Conservation (phyloP, 2,329 filamentous ascomycete species). For the Colletotrichum melonis region DNA sequence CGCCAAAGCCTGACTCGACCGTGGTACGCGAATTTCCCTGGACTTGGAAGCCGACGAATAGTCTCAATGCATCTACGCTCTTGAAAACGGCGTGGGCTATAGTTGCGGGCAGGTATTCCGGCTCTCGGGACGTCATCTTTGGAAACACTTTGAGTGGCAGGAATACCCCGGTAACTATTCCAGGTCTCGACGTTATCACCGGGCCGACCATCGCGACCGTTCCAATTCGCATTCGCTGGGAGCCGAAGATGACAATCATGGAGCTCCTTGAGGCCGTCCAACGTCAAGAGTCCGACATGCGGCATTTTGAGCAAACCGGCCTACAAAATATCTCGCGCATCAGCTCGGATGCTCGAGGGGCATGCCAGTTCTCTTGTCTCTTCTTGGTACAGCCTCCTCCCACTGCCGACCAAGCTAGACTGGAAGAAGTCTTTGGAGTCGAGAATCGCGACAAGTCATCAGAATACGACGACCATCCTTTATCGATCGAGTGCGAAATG, state of each 20-base stretch:
- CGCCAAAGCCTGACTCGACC: neutral
- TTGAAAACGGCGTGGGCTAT: constrained; percentile 55
- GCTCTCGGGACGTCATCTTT: constrained; percentile 49
- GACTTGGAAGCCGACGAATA: neutral
- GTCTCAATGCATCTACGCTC: neutral
- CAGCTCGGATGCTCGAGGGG: neutral
- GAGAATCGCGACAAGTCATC: neutral
- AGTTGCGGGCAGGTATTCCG: constrained; percentile 49
- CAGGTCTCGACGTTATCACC: neutral
- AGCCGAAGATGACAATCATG: neutral
- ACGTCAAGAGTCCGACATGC: constrained; percentile 38
- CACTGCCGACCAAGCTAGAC: neutral
- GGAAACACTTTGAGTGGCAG: constrained; percentile 49
- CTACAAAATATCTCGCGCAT: constrained; percentile 39
- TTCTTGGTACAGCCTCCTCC: neutral
- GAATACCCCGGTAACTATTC: constrained; percentile 19
- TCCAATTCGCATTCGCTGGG: neutral
- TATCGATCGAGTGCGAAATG: neutral
- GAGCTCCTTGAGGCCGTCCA: neutral
- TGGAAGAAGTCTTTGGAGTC: neutral
- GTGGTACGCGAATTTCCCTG: neutral
- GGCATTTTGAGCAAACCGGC: constrained; percentile 42
- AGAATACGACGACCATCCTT: neutral
- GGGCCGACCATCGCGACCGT: neutral
- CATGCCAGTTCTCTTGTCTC: neutral